Evolutionary conservation across 805 yeast species (phyloP).

Genomic region (Starmerella vitae): DNA sequence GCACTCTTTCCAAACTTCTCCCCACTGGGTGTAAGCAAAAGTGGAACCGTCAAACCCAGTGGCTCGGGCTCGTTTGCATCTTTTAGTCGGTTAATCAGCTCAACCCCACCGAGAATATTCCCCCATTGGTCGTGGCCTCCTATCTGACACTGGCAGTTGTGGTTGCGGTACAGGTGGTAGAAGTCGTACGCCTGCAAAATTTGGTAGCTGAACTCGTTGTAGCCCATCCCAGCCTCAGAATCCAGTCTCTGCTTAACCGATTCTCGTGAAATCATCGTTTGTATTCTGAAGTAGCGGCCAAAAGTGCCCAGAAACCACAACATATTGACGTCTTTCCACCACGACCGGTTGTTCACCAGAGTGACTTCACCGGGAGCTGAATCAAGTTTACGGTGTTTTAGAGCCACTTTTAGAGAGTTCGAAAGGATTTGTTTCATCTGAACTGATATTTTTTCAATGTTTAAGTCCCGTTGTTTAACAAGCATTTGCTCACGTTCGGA

Average conservation of each 20-base stretch:
- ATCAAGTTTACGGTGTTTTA: slow-evolving; percentile 30
- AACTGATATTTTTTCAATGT: slow-evolving; percentile 42
- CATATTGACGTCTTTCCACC: slow-evolving; percentile 77
- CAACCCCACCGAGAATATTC: slow-evolving; percentile 90
- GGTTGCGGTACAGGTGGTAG: slow-evolving; percentile 54
- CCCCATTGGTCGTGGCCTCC: slow-evolving; percentile 99
- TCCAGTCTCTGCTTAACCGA: slow-evolving; percentile 63
- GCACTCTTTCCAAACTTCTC: slow-evolving; percentile 95
- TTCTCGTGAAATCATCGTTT: slow-evolving; percentile 80
- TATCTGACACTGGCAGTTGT: slow-evolving; percentile 54
- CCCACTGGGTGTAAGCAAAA: slow-evolving; percentile 76
- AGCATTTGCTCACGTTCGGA: slow-evolving; percentile 58
- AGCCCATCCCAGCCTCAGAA: slow-evolving; percentile 69
- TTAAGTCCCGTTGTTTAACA: slow-evolving; percentile 37
- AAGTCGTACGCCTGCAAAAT: slow-evolving; percentile 88
- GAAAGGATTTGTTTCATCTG: slow-evolving; percentile 53
- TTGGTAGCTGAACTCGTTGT: slow-evolving; percentile 89
- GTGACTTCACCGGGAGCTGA: slow-evolving; percentile 30
- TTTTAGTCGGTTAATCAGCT: slow-evolving; percentile 54
- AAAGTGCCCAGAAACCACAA: slow-evolving; percentile 62
- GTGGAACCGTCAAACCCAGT: slow-evolving; percentile 79
- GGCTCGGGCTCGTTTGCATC: slow-evolving; percentile 25
- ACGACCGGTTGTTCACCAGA: slow-evolving; percentile 52
- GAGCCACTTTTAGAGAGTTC: slow-evolving; percentile 51
- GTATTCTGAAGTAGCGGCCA: slow-evolving; percentile 68